Base-by-base conservation (phyloP, 164 flowering plant species). In the Aristolochia californica region DNA sequence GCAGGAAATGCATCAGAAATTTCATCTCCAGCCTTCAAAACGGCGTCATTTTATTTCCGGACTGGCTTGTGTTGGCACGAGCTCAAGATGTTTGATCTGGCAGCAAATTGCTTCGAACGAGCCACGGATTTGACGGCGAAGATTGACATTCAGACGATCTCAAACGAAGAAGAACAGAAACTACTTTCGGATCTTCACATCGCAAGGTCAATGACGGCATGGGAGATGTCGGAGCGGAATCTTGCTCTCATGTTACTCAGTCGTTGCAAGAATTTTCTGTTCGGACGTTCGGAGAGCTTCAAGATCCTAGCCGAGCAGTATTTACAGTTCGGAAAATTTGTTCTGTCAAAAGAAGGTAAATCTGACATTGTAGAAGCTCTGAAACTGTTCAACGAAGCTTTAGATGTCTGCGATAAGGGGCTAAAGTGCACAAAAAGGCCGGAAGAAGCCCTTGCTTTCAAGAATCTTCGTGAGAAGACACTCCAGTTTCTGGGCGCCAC, bases 381-480 rank as follows among this genome's bases (percentile, higher is more conserved):
- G 74, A 94, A 78, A 71, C 70, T 90, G 63, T 75, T 94, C 85
- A 84, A 83, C 60, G 97, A 94, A 51, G 88, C 85, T 0, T 55
- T 94, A 44, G 96, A 84, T 44, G 60, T 89, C 20, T 80, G 84
- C 60, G 99, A 94, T 64, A 87, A 77, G 66, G 99, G 96, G 30
- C 62, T 78, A 45, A 75, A 56, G 54, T 59, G 1, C 74, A 68
- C 60, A 76, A 74, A 62, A 71, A 72, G 51, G 61, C 80, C 25
- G 79, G 68, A 16, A 84, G 27, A 83, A 48, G 51, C 75, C 1
- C 20, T 67, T 56, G 76, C 65, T 24, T 68, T 87, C 53, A 81
- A 72, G 69, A 74, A 51, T 8, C 34, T 84, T 56, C 74, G 74
- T 49, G 72, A 74, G 10, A 93, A 81, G 61, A 64, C 83, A n/a